Base-by-base conservation (phyloP, 1,284 basidiomycete species). In the Sporisorium iseilematis-ciliati region DNA sequence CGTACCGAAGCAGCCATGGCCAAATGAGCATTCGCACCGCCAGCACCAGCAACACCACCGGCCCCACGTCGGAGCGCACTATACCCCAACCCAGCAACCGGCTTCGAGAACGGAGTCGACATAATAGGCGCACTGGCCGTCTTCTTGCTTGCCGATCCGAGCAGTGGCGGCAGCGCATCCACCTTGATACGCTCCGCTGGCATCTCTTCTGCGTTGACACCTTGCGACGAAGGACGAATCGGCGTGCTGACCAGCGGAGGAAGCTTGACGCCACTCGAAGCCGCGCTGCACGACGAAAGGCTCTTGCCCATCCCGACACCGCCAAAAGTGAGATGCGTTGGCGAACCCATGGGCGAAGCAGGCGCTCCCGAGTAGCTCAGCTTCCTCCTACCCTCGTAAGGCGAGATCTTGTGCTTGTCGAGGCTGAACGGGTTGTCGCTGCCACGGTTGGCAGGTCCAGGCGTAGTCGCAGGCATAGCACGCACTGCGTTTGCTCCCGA, bases 341-440 rank as follows among this genome's bases (percentile, higher is more conserved):
- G 58, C 48, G 76, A 69, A 14, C 38, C 65, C 11, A 40, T 53
- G 7, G 66, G 65, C 11, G 63, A 66, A 10, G 42, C 70, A 14
- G 65, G 74, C 6, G 46, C 71, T 38, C 64, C 64, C 23, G 64
- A 66, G 52, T 71, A 77, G 59, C 69, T 72, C 51, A 77, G 63
- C 57, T 67, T 72, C 4, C 74, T 38, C 7, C 68, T 52, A 14
- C 57, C 69, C 45, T 66, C 70, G 49, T 67, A 72, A 3, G 79
- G 79, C 43, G 74, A 75, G 52, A 81, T 77, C 65, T 79, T 80
- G 69, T 82, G 80, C 51, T 77, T 69, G 54, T 82, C 78, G 23
- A 82, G 69, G 42, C 75, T 80, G 60, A 82, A 82, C 3, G 80
- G 80, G 57, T 82, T 82, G 52, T 66, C 58, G 11, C 38, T 60